phyloP scores from a whole-genome alignment of 1,284 basidiomycete species.

The Tetrapyrgos nigripes region DNA sequence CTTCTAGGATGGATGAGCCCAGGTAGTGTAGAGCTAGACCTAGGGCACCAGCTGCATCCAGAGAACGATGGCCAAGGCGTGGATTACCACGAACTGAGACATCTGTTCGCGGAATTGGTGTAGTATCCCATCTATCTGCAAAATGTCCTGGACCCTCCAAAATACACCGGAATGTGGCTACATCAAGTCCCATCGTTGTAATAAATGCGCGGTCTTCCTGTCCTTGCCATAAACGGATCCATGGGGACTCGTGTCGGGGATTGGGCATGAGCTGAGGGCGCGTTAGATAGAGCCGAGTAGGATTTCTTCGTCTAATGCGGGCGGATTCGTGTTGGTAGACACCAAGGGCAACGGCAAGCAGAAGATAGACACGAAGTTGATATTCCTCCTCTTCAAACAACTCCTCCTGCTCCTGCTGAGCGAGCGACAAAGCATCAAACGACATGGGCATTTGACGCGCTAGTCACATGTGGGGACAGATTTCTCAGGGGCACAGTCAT shows the following conservation, averaged over 20 bases:
- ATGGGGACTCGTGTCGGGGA: slow-evolving; percentile 34
- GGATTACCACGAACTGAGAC: slow-evolving; percentile 30
- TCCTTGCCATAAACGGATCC: slow-evolving; percentile 32
- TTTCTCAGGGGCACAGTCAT: too few relatives aligned
- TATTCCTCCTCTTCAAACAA: background rate
- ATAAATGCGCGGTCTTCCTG: slow-evolving; percentile 41
- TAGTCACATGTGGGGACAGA: too few relatives aligned
- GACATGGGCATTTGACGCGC: too few relatives aligned
- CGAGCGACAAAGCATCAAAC: too few relatives aligned
- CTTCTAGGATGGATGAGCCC: slow-evolving; percentile 45
- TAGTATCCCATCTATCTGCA: slow-evolving; percentile 39
- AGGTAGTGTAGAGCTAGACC: slow-evolving; percentile 53
- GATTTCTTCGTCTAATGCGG: background rate
- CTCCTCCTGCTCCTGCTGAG: background rate
- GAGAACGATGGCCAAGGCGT: slow-evolving; percentile 27
- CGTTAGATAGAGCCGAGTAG: slow-evolving; percentile 6
- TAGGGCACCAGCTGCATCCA: slow-evolving; percentile 48
- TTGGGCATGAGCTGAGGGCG: slow-evolving; percentile 23
- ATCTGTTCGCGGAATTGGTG: slow-evolving; percentile 42
- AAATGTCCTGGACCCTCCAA: too few relatives aligned
- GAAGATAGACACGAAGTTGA: background rate
- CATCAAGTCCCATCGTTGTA: slow-evolving; percentile 45
- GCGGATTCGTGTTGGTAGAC: background rate
- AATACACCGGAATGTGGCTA: slow-evolving; percentile 32
- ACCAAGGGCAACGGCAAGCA: background rate